Evolutionary conservation across 306 rosid species (phyloP).

Genomic region (Prinsepia uniflora): DNA sequence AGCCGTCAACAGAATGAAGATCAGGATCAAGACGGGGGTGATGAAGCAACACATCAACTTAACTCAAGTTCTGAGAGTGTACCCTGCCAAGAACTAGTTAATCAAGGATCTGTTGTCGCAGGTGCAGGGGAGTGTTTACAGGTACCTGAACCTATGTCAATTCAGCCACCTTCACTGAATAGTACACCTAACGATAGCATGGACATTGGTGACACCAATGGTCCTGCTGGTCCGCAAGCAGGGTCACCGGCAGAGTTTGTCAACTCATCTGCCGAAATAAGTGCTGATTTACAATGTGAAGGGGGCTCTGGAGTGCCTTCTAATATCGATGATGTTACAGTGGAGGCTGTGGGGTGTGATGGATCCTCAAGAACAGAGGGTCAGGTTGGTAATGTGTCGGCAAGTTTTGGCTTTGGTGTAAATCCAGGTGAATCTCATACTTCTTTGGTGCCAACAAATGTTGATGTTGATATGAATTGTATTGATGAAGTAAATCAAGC

Average conservation of each 20-base stretch:
- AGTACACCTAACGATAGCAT: slow-evolving; percentile 50
- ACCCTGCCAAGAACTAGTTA: slow-evolving; percentile 48
- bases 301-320: slow-evolving; percentile 40
- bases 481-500: slow-evolving; percentile 57
- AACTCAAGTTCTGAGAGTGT: slow-evolving; percentile 43
- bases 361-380: slow-evolving; percentile 48
- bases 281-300: slow-evolving; percentile 43
- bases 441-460: slow-evolving; percentile 40
- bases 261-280: slow-evolving; percentile 30
- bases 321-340: slow-evolving; percentile 39
- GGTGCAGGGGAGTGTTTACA: slow-evolving; percentile 46
- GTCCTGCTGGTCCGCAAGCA: slow-evolving; percentile 40
- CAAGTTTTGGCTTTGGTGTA: slow-evolving; percentile 38
- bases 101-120: slow-evolving; percentile 43
- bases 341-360: slow-evolving; percentile 46
- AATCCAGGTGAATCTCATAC: slow-evolving; percentile 47
- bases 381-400: slow-evolving; percentile 39
- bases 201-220: slow-evolving; percentile 56
- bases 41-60: slow-evolving; percentile 39
- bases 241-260: slow-evolving; percentile 38
- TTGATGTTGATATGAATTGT: slow-evolving; percentile 72
- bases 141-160: slow-evolving; percentile 59
- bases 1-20: slow-evolving; percentile 52
- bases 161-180: slow-evolving; percentile 58
- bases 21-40: slow-evolving; percentile 58